phyloP scores from a whole-genome alignment of 352 stramenopile genomes.

The Phytopythium kandeliae region DNA sequence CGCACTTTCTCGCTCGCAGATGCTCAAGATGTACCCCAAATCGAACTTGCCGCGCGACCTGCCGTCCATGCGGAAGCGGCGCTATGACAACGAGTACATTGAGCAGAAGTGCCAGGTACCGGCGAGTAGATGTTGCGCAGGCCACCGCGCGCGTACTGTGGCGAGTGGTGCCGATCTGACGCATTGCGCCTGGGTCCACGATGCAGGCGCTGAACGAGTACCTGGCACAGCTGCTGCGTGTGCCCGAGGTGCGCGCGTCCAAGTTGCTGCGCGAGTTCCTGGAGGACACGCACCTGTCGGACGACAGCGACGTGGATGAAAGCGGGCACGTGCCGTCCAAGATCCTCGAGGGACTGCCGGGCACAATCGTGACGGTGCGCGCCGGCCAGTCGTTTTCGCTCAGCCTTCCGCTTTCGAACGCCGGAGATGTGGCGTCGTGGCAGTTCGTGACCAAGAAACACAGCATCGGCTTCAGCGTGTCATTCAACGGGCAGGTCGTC shows the following conservation, averaged over 20 bases:
- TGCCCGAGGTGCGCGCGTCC: slow-evolving; percentile 47
- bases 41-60: slow-evolving; percentile 54
- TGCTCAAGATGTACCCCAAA: slow-evolving; percentile 73
- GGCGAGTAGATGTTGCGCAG: no score
- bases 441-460: slow-evolving; percentile 79
- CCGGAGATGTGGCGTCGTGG: slow-evolving; percentile 51
- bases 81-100: slow-evolving; percentile 73
- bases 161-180: no score
- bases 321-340: slow-evolving; percentile 24
- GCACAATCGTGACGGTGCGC: slow-evolving; percentile 59
- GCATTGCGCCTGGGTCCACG: no score
- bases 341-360: slow-evolving; percentile 47
- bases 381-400: slow-evolving; percentile 69
- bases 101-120: slow-evolving; percentile 54
- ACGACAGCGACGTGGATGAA: slow-evolving; percentile 56
- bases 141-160: no score
- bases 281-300: slow-evolving; percentile 39
- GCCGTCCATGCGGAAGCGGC: slow-evolving; percentile 62
- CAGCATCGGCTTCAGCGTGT: slow-evolving; percentile 77
- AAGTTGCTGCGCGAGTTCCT: slow-evolving; percentile 57
- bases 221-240: slow-evolving; percentile 38
- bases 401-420: slow-evolving; percentile 30
- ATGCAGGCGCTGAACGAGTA: slow-evolving; percentile 54
- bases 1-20: slow-evolving; percentile 13
- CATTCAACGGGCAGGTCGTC: slow-evolving; percentile 54